These are phyloP conservation scores for Boletus vermiculosoides DNA, from an alignment of 768 basidiomycete genomes.

Conservation along the genomic window DNA sequence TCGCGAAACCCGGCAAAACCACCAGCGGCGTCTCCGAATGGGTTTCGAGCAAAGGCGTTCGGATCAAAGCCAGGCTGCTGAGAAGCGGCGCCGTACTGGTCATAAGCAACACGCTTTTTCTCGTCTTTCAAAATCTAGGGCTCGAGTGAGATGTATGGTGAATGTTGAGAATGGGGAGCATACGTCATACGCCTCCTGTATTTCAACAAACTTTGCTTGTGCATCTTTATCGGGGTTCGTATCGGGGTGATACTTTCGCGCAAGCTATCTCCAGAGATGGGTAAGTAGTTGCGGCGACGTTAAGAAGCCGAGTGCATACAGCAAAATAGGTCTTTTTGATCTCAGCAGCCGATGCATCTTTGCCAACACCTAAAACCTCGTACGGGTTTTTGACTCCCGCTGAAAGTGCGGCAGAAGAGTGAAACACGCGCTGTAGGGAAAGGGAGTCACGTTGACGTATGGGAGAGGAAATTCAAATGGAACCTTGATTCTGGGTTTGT, in stretches of 20 bases:
- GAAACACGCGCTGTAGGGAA: slow-evolving; percentile 63
- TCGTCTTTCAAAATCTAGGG: slow-evolving; percentile 88
- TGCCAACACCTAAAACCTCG: slow-evolving; percentile 81
- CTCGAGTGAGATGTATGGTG: slow-evolving; percentile 17
- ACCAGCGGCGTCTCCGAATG: slow-evolving; percentile 48
- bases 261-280: slow-evolving; percentile 60
- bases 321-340: slow-evolving; percentile 98
- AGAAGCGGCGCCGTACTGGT: slow-evolving; percentile 90
- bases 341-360: slow-evolving; percentile 78
- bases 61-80: slow-evolving; percentile 95
- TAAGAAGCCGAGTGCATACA: slow-evolving; percentile 46
- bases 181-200: slow-evolving; percentile 97
- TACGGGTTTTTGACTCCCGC: slow-evolving; percentile 82
- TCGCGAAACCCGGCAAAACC: slow-evolving; percentile 75
- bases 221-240: slow-evolving; percentile 91
- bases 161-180: slow-evolving; percentile 29
- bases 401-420: slow-evolving; percentile 55
- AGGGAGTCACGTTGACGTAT: slow-evolving; percentile 20
- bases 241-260: slow-evolving; percentile 97
- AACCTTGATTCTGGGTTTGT: slow-evolving; percentile 41
- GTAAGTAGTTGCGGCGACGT: slow-evolving; percentile 14
- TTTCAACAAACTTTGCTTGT: slow-evolving; percentile 92
- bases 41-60: slow-evolving; percentile 65
- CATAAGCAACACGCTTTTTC: slow-evolving; percentile 86
- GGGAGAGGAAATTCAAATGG: slow-evolving; percentile 10